Evolutionary conservation across 352 stramenopile species (phyloP).

Genomic region (Aphanomyces euteiches): DNA sequence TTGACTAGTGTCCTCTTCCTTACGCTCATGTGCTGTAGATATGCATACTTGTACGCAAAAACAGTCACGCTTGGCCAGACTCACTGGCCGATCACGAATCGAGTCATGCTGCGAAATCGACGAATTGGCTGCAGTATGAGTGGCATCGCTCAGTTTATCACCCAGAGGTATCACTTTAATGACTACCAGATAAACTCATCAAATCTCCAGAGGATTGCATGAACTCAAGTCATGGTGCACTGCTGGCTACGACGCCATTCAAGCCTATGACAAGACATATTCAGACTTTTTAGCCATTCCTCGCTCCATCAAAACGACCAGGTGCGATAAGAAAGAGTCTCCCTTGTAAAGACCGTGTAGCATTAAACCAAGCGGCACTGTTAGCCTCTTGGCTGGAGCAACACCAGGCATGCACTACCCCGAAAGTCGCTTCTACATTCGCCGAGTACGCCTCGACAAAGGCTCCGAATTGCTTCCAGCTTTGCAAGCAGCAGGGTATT

Average conservation of each 20-base stretch:
- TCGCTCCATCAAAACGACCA: slow-evolving; percentile 91
- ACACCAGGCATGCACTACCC: slow-evolving; percentile 93
- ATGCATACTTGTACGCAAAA: slow-evolving; percentile 91
- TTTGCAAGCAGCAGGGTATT: slow-evolving; percentile 59
- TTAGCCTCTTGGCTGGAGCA: slow-evolving; percentile 88
- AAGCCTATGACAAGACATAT: slow-evolving; percentile 62
- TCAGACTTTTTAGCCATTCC: slow-evolving; percentile 76
- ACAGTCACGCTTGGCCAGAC: slow-evolving; percentile 90
- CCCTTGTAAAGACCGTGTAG: slow-evolving; percentile 6
- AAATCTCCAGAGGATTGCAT: slow-evolving; percentile 46
- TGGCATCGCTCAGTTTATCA: slow-evolving; percentile 91
- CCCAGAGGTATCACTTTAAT: slow-evolving; percentile 34
- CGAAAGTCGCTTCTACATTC: slow-evolving; percentile 90
- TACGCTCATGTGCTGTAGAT: slow-evolving; percentile 29
- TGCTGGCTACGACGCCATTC: slow-evolving; percentile 71
- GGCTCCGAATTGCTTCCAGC: slow-evolving; percentile 76
- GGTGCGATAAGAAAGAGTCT: not conserved
- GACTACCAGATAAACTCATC: not conserved
- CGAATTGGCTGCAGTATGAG: slow-evolving; percentile 91
- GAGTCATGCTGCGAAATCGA: slow-evolving; percentile 89
- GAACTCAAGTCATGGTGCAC: slow-evolving; percentile 87
- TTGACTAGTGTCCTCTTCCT: not conserved
- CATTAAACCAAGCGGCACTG: slow-evolving; percentile 87
- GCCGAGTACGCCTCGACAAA: slow-evolving; percentile 81
- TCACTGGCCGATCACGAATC: slow-evolving; percentile 89